These are phyloP conservation scores for Physcomitrellopsis africana DNA, from an alignment of 225 moss, liverwort and hornwort genomes.

Conservation along the genomic window DNA sequence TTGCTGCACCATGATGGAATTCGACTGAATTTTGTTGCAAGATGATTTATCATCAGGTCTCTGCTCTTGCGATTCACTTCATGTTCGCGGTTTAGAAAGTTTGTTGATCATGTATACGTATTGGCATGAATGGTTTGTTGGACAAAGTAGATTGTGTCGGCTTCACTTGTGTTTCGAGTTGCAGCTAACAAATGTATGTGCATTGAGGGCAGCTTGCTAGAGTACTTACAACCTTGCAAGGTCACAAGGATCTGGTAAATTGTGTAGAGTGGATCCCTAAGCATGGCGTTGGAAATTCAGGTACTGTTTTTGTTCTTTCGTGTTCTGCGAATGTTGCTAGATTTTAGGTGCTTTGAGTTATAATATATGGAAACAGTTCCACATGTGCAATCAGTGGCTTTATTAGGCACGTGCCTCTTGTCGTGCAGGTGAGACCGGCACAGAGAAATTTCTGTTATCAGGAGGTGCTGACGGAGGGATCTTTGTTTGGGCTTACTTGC, in stretches of 20 bases:
- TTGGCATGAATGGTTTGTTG: neutral
- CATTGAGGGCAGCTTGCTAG: slow-evolving; percentile 63
- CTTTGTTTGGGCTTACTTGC: slow-evolving; percentile 72
- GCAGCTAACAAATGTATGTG: slow-evolving; percentile 8
- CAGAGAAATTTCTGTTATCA: slow-evolving; percentile 73
- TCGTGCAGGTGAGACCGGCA: slow-evolving; percentile 43
- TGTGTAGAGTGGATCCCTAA: slow-evolving; percentile 86
- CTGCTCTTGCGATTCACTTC: neutral
- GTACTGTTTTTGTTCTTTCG: slow-evolving; percentile 34
- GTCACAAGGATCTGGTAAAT: slow-evolving; percentile 84
- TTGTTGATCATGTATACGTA: neutral
- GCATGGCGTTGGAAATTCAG: slow-evolving; percentile 44
- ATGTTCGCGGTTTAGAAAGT: neutral
- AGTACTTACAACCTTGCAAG: slow-evolving; percentile 82
- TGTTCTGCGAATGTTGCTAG: neutral
- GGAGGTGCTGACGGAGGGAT: slow-evolving; percentile 87
- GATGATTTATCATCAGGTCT: neutral
- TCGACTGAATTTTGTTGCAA: neutral
- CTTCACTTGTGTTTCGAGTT: slow-evolving; percentile 10
- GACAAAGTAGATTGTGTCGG: neutral
- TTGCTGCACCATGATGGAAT: neutral
- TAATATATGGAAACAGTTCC: neutral
- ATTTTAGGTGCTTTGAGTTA: neutral
- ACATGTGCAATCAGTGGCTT: slow-evolving; percentile 1
- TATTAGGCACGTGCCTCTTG: slow-evolving; percentile 1